phyloP scores from a whole-genome alignment of 306 rosid genomes.

The Vigna radiata region DNA sequence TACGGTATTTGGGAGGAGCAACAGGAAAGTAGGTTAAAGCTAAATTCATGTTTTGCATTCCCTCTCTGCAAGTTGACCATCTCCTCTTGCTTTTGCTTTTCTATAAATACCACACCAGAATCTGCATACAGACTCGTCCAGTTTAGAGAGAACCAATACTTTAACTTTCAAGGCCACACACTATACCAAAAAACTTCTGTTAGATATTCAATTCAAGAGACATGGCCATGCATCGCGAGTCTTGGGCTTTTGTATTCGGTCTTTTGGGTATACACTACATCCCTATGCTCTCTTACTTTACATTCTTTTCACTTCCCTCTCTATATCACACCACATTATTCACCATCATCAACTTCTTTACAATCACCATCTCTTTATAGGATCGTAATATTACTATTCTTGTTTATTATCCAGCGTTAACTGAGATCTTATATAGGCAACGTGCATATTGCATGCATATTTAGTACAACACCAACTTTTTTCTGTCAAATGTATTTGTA shows the following conservation, averaged over 20 bases:
- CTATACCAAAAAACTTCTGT: constrained; percentile 20
- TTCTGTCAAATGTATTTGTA: background rate
- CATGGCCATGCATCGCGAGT: constrained; percentile 63
- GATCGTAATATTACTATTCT: too few species aligned
- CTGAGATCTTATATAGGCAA: background rate
- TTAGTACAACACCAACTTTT: background rate
- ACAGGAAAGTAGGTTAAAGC: constrained; percentile 58
- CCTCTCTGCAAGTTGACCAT: constrained; percentile 44
- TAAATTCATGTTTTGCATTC: constrained; percentile 34
- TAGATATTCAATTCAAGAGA: constrained; percentile 46
- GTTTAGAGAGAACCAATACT: constrained; percentile 41
- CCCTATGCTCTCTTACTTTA: background rate
- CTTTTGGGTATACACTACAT: constrained; percentile 63
- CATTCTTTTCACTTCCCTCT: background rate
- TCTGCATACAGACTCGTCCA: constrained; percentile 44
- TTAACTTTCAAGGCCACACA: constrained; percentile 34
- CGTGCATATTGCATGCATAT: constrained; percentile 29
- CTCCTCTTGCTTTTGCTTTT: background rate
- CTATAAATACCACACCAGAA: constrained; percentile 50
- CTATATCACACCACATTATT: background rate
- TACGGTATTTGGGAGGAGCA: constrained; percentile 46
- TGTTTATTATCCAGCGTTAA: background rate
- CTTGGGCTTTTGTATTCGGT: constrained; percentile 72
- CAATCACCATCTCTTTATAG: too few species aligned
- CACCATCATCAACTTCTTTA: background rate